A percentile compares a stretch with the other conserved stretches of the same genome.
These are phyloP conservation scores for Metrosideros polymorpha DNA, from an alignment of 441 rosid genomes.

Conservation along the genomic window DNA sequence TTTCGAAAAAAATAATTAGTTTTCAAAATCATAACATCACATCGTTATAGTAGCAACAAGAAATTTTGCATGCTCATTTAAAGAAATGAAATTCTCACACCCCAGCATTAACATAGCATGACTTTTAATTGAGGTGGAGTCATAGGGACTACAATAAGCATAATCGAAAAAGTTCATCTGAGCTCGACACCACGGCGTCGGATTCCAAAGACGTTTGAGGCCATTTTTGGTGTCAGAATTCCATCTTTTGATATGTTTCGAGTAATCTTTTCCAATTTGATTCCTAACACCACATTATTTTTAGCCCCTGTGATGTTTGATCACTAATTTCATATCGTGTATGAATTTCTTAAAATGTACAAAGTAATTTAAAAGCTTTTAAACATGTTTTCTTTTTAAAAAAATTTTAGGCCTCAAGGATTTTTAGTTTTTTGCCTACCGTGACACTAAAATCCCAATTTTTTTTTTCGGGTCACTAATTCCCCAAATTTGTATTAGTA, in stretches of 20 bases:
- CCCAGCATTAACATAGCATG: not conserved
- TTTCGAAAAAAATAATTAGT: not conserved
- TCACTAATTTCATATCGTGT: not conserved
- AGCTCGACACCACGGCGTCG: not conserved
- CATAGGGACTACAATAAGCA: not conserved
- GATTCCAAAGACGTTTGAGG: not conserved
- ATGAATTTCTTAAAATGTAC: not conserved
- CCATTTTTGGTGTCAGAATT: not conserved
- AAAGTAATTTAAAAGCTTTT: rapidly evolving
- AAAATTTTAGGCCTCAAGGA: not conserved
- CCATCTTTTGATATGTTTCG: not conserved
- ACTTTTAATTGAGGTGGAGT: not conserved
- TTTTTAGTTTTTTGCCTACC: rapidly evolving
- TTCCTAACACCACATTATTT: not conserved
- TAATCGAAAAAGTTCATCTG: not conserved
- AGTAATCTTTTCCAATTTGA: not conserved
- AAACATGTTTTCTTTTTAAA: not conserved
- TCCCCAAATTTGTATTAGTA: not conserved
- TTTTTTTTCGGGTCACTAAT: not conserved
- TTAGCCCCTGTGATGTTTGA: not conserved
- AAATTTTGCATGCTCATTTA: not conserved
- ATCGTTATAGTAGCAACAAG: not conserved
- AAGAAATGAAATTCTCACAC: not conserved
- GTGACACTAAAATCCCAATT: not conserved
- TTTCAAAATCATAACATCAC: not conserved